Conservation (phyloP, 176 grass and related monocot species). For the Eragrostis curvula region DNA sequence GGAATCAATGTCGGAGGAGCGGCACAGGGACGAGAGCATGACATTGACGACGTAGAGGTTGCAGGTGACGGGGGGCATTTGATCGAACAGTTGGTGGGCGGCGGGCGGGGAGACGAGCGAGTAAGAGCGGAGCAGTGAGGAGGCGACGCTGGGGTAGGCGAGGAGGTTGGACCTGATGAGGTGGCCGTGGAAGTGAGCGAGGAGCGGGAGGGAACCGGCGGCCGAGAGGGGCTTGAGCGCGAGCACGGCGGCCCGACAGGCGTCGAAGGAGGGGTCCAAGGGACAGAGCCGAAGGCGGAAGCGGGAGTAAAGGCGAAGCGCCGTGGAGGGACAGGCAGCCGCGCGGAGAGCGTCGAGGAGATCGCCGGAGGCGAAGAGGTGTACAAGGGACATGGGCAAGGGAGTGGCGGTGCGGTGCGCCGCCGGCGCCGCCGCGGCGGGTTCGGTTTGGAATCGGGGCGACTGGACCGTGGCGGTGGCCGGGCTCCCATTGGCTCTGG, state of each 20-base stretch:
- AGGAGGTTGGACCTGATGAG: slow-evolving; percentile 59
- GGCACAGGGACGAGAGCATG: slow-evolving; percentile 52
- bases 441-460: slow-evolving; percentile 7
- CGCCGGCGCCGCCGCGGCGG: neutral
- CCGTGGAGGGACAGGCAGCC: neutral
- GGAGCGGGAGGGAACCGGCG: slow-evolving; percentile 35
- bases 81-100: slow-evolving; percentile 57
- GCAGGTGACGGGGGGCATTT: slow-evolving; percentile 46
- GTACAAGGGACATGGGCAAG: slow-evolving; percentile 20
- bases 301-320: slow-evolving; percentile 37
- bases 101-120: slow-evolving; percentile 6
- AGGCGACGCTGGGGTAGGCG: slow-evolving; percentile 35
- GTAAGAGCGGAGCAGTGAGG: slow-evolving; percentile 28
- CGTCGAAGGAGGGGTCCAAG: slow-evolving; percentile 13
- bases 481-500: neutral
- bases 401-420: neutral
- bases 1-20: slow-evolving; percentile 36
- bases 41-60: slow-evolving; percentile 54
- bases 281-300: slow-evolving; percentile 21
- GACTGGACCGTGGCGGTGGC: neutral
- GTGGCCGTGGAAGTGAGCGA: slow-evolving; percentile 55
- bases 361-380: slow-evolving; percentile 16
- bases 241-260: slow-evolving; percentile 45
- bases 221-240: slow-evolving; percentile 46
- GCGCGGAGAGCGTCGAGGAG: slow-evolving; percentile 36